These are phyloP conservation scores for Phytophthora constricta DNA, from an alignment of 352 stramenopile genomes.

Conservation along the genomic window DNA sequence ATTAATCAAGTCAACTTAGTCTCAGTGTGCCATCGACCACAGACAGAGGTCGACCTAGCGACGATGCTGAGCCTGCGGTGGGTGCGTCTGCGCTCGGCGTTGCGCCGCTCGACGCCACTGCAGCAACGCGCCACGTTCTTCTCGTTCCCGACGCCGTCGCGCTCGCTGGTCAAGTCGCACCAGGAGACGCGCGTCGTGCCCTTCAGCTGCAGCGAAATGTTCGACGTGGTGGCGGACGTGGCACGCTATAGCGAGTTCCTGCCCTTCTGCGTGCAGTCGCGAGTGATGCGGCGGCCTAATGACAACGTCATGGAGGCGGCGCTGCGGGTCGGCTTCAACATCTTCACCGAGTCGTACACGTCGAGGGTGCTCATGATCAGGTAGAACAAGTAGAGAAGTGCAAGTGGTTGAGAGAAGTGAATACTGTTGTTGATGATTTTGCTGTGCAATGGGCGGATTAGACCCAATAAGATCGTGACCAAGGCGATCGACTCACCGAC, in stretches of 20 bases:
- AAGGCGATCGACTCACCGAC: conserved; percentile 85
- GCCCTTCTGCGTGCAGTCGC: conserved; percentile 83
- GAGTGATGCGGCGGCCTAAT: conserved; percentile 69
- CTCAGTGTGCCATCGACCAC: too few species aligned
- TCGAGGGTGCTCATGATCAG: conserved; percentile 83
- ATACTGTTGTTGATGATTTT: not conserved
- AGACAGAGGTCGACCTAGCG: too few species aligned
- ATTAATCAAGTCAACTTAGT: too few species aligned
- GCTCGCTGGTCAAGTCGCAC: conserved; percentile 73
- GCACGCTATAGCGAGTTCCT: conserved; percentile 77
- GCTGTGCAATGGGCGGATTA: conserved; percentile 29
- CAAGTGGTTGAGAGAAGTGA: not conserved
- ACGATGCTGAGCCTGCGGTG: conserved; percentile 35
- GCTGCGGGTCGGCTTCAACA: conserved; percentile 76
- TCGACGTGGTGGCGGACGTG: conserved; percentile 81
- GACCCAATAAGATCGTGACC: conserved; percentile 73
- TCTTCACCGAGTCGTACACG: conserved; percentile 87
- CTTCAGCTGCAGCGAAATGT: conserved; percentile 82
- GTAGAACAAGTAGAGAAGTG: conserved; percentile 15
- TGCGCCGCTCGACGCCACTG: not conserved
- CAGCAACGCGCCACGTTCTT: conserved; percentile 50
- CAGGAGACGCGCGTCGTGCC: conserved; percentile 76
- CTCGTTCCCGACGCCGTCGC: conserved; percentile 58
- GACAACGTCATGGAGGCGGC: conserved; percentile 84
- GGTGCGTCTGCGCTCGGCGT: conserved; percentile 17